Conservation (phyloP, 352 stramenopile genomes). For the Saprolegnia parasitica region DNA sequence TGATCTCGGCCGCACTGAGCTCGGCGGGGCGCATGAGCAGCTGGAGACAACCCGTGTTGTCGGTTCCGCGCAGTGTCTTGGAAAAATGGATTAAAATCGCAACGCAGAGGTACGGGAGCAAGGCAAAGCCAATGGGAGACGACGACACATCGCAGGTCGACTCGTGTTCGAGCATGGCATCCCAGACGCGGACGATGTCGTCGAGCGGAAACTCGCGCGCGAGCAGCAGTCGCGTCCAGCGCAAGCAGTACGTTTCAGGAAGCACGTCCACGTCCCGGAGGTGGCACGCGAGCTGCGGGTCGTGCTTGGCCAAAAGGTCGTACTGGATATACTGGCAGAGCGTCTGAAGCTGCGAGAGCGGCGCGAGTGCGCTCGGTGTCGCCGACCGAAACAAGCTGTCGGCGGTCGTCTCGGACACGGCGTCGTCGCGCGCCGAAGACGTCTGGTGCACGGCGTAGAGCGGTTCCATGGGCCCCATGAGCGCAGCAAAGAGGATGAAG, state of each 20-base stretch:
- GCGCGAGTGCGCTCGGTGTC: not conserved
- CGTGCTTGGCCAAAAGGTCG: constrained; percentile 64
- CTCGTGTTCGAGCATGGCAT: constrained; percentile 52
- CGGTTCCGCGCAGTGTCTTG: constrained; percentile 41
- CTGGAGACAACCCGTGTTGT: constrained; percentile 67
- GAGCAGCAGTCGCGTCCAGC: constrained; percentile 74
- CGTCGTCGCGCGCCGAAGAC: not conserved
- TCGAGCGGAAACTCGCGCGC: constrained; percentile 69
- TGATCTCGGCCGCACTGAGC: constrained; percentile 34
- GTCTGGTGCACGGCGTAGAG: constrained; percentile 23
- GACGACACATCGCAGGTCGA: not conserved
- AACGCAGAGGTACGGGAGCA: constrained; percentile 67
- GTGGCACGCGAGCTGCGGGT: constrained; percentile 78
- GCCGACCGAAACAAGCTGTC: constrained; percentile 12
- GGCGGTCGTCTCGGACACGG: not conserved
- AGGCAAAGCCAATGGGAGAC: constrained; percentile 48
- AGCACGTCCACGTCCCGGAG: constrained; percentile 75
- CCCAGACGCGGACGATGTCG: constrained; percentile 58
- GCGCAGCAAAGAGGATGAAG: constrained; percentile 22
- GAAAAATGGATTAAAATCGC: constrained; percentile 58
- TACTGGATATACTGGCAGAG: constrained; percentile 73
- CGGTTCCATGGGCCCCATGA: constrained; percentile 27
- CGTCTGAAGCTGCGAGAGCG: constrained; percentile 37
- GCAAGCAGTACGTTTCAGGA: constrained; percentile 73
- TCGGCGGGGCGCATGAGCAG: constrained; percentile 61